phyloP scores from a whole-genome alignment of 108 stramenopile species.

The Mediolabrus comicus region DNA sequence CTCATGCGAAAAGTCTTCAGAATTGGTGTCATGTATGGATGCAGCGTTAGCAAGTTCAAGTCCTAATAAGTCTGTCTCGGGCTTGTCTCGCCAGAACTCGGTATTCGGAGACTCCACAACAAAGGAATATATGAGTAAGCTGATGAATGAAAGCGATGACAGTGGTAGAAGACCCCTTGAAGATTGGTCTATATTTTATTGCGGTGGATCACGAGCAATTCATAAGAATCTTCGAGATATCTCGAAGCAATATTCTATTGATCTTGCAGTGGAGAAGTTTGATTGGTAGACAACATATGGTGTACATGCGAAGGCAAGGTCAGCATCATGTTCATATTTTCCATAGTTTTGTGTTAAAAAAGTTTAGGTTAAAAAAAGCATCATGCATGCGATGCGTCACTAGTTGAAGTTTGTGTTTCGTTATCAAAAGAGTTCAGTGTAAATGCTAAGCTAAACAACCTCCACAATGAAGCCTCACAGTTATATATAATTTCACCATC shows the following conservation, averaged over 20 bases:
- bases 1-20: neutral
- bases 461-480: too few relatives aligned
- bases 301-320: too few relatives aligned
- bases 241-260: neutral
- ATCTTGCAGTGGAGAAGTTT: neutral
- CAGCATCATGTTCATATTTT: too few relatives aligned
- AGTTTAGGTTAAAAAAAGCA: too few relatives aligned
- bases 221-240: neutral
- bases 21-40: neutral
- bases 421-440: too few relatives aligned
- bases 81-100: neutral
- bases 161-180: neutral
- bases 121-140: neutral
- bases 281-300: neutral
- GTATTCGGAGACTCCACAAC: neutral
- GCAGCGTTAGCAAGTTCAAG: neutral
- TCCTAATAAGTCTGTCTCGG: neutral
- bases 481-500: too few relatives aligned
- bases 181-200: neutral
- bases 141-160: neutral
- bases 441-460: too few relatives aligned
- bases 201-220: neutral
- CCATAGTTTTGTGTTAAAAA: too few relatives aligned
- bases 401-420: too few relatives aligned
- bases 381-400: too few relatives aligned